Base-by-base conservation (phyloP, 495 filamentous ascomycete species). In the Aspergillus conjunctus region DNA sequence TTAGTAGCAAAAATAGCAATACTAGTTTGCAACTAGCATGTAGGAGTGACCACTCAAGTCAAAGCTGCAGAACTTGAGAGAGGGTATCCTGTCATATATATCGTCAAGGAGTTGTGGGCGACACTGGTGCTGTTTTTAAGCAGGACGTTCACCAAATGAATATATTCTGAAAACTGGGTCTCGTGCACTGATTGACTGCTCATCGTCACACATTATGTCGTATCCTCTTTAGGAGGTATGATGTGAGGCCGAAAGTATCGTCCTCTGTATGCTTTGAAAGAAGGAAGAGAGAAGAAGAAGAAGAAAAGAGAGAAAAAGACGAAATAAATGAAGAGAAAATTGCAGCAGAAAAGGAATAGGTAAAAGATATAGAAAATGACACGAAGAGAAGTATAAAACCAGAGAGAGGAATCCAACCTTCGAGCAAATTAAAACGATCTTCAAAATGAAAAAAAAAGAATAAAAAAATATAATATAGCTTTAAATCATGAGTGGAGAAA, bases 141-240 rank as follows among this genome's bases (percentile, higher is more conserved):
- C 56, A 57, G 20, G 21, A 45, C 50, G 44, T 50, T 60, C 53
- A 54, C 64, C 58, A 58, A 68, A 61, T 62, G 43, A 64, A 60
- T 67, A 56, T 62, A 67, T 64, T 61, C 55, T 58, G 31, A 44
- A 60, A 50, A 46, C 45, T 58, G 55, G 54, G 60, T 65, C 57
- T 61, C 51, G 51, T 54, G 51, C 59, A 61, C 59, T 68, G 63
- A 26, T 53, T 58, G 39, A 54, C 62, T 66, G 66, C 48, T 65
- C 60, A 64, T 68, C 65, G 64, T 63, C 66, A 68, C 66, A 66
- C 66, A 68, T 68, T 66, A 68, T 63, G 60, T 68, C 66, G 66
- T 68, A 61, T 63, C 58, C 32, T 62, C 53, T 59, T 50, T 45
- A 30, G 9, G 55, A 56, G 60, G 60, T 20, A 33, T 34, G 55